Evolutionary conservation across 1,284 basidiomycete species (phyloP).

Genomic region (Apiotrichum akiyoshidainum): DNA sequence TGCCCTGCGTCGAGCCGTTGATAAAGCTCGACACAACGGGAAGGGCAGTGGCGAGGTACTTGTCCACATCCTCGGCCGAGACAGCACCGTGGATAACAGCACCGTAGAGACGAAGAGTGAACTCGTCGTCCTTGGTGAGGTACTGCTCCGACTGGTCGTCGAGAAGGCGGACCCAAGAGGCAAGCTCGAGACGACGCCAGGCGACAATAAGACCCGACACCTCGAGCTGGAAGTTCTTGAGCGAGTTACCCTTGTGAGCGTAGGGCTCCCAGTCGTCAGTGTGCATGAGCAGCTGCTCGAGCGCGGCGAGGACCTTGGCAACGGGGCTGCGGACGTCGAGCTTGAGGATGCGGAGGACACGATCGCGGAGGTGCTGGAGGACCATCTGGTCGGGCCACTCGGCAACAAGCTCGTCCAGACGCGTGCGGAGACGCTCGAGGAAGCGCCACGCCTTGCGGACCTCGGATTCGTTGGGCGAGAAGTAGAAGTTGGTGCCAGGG

Average conservation of each 20-base stretch:
- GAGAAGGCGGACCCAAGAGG: constrained; percentile 80
- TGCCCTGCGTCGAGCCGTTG: constrained; percentile 72
- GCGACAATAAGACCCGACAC: constrained; percentile 74
- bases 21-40: constrained; percentile 82
- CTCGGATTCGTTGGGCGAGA: constrained; percentile 68
- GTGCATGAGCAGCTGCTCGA: constrained; percentile 83
- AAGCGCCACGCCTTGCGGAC: constrained; percentile 61
- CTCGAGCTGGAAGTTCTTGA: constrained; percentile 65
- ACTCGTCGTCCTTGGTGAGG: constrained; percentile 64
- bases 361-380: constrained; percentile 74
- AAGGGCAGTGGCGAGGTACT: constrained; percentile 62
- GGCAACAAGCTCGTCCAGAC: constrained; percentile 61
- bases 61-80: constrained; percentile 50
- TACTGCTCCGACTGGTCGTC: constrained; percentile 67
- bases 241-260: constrained; percentile 78
- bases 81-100: constrained; percentile 66
- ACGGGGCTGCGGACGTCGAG: constrained; percentile 70
- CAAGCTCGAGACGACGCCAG: constrained; percentile 86
- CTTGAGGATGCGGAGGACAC: constrained; percentile 67
- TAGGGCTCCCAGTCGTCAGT: constrained; percentile 97
- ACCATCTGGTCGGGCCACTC: constrained; percentile 99
- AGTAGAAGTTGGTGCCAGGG: constrained; percentile 70
- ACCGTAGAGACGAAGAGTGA: constrained; percentile 93
- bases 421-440: constrained; percentile 57
- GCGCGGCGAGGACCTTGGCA: constrained; percentile 74